Evolutionary conservation across 495 filamentous ascomycete genomes (phyloP), one percentile per base, ranked within the genome.

Genomic region (Lasiosphaeria hispida): DNA sequence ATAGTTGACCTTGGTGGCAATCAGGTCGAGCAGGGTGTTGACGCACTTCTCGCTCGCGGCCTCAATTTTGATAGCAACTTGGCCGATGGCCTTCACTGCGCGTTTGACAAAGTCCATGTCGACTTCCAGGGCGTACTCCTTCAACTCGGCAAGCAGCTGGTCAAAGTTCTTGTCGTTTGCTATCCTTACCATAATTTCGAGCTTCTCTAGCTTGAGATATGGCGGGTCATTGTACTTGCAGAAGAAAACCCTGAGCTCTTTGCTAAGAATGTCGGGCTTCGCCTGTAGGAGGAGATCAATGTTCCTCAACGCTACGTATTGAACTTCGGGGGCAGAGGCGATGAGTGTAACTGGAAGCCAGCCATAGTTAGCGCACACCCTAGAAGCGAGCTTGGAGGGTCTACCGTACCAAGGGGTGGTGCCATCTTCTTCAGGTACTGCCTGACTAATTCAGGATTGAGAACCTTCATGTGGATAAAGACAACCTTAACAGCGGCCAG

Each of bases 221-320:
- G 90, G 91, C 1, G 94, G 94, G 67, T 98, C 94, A 70, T 98
- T 97, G 77, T 98, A 98, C 77, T 98, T 98, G 86, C 94, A 98
- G 77, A 97, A 98, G 77, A 98, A 98, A 2, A 98, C 94, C 47
- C 94, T 86, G 50, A 98, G 86, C 73, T 98, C 94, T 70, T 97
- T 97, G 75, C 89, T 94, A 1, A 98, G 79, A 48, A 98, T 96
- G 67, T 96, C 92, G 2, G 94, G 92, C 63, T 96, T 90, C 62
- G 96, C 92, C 72, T 98, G 94, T 36, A 98, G 80, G 5, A 98
- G 78, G 44, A 98, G 85, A 60, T 97, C 94, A 66, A 97, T 97
- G 67, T 98, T 98, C 49, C 94, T 78, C 52, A 98, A 75, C 17
- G 94, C 94, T 44, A 98, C 95, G 72, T 97, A 98, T 75, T 98